phyloP scores from a whole-genome alignment of 208 protist species.

The Phytomonas francai region DNA sequence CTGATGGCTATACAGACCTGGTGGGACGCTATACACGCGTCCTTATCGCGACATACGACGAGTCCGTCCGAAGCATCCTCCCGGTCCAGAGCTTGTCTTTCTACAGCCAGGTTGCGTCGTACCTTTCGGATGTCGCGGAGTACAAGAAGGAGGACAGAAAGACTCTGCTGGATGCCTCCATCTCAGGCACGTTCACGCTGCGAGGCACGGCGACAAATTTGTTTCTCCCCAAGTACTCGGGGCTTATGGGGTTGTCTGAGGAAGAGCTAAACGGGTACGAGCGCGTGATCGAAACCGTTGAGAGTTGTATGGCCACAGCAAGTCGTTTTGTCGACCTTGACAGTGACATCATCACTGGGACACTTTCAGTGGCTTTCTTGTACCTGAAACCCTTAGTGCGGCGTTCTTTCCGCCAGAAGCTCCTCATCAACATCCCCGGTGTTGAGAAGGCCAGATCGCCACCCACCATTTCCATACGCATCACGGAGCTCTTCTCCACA shows the following conservation, averaged over 20 bases:
- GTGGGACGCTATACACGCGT: constrained; percentile 52
- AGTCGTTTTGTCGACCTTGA: constrained; percentile 83
- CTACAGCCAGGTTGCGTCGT: constrained; percentile 75
- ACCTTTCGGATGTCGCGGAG: constrained; percentile 70
- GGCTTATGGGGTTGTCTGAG: constrained; percentile 25
- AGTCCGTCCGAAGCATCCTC: constrained; percentile 29
- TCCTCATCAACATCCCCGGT: constrained; percentile 66
- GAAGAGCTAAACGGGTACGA: constrained; percentile 30
- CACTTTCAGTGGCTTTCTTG: constrained; percentile 68
- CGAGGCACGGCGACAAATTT: constrained; percentile 16
- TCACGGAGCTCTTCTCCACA: constrained; percentile 66
- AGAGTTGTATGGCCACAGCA: constrained; percentile 85
- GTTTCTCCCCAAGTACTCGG: constrained; percentile 45
- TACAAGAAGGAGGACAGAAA: constrained; percentile 17
- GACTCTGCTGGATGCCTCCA: constrained; percentile 7
- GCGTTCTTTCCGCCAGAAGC: constrained; percentile 56
- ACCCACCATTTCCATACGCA: constrained; percentile 54
- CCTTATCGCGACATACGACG: constrained; percentile 35
- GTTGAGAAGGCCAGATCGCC: constrained; percentile 36
- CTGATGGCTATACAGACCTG: constrained; percentile 80
- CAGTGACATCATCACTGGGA: constrained; percentile 49
- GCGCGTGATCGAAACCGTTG: constrained; percentile 70
- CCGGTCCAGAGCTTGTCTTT: constrained; percentile 51
- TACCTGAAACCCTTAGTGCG: constrained; percentile 78
- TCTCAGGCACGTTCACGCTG: constrained; percentile 7